Evolutionary conservation across 164 flowering plant genomes (phyloP), one percentile per base, ranked within the genome.

Genomic region (Malania oleifera): DNA sequence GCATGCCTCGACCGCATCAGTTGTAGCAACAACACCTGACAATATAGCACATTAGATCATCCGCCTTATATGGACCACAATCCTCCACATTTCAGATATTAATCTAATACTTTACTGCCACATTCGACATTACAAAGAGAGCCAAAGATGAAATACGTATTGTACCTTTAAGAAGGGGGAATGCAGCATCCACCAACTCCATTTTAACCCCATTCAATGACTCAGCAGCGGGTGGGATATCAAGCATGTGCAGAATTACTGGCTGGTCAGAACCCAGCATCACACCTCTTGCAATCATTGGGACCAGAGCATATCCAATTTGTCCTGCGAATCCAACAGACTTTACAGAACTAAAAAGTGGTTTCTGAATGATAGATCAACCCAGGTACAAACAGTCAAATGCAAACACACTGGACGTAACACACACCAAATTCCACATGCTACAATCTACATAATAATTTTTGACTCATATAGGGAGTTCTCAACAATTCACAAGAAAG

Each of bases 261-360:
- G 96, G 96, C 76, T 92, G 96, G 58, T 89, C 93, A 37, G 93
- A 34, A 26, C 98, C 98, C 63, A 92, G 67, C 96, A 89, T 85
- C 57, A 89, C 79, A 67, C 98, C 96, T 70, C 98, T 82, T 14
- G 96, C 98, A 76, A 92, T 80, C 98, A 92, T 92, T n/a, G 98
- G 98, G 19, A 89, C 98, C 56, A 92, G 93, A 44, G 98, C 96
- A 82, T 92, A 92, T 50, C 98, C 96, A 25, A 92, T 92, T 84
- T 92, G 98, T 41, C 96, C 96, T 92, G 84, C 54, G 73, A 63
- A 52, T 5, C 34, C 43, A 69, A 57, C 26, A 52, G n/a, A 12
- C 28, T 27, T 15, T 27, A 50, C 8, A 19, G 19, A 18, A 47
- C 7, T 24, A 8, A 8, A 20, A 17, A 8, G 6, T 5, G 22